Percentiles rank a stretch among this genome's conserved stretches.
Conservation (phyloP, 2,329 filamentous ascomycete genomes). For the Colletotrichum trifolii region DNA sequence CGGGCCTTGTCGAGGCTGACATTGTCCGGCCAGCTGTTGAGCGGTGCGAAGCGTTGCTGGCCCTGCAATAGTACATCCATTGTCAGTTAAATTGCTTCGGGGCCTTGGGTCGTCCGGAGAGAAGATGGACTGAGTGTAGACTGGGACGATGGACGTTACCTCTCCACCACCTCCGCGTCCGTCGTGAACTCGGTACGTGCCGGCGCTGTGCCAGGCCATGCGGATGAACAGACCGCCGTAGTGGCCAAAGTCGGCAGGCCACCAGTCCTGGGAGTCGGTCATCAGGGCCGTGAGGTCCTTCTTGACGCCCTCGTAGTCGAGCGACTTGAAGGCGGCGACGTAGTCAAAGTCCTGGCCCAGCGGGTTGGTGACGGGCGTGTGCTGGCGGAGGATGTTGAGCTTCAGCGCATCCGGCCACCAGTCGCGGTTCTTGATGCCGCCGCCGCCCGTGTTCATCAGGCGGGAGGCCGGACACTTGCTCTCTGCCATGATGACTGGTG, state of each 20-base stretch:
- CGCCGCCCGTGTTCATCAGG: constrained; percentile 60
- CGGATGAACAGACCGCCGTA: constrained; percentile 85
- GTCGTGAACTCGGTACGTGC: constrained; percentile 80
- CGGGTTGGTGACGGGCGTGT: constrained; percentile 72
- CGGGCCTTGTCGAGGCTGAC: constrained; percentile 83
- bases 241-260: constrained; percentile 85
- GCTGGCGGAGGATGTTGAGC: constrained; percentile 79
- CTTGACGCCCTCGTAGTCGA: constrained; percentile 79
- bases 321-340: constrained; percentile 74
- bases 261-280: constrained; percentile 84
- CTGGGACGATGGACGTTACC: constrained; percentile 37
- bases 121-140: no score
- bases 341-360: constrained; percentile 77
- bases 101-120: no score
- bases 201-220: constrained; percentile 84
- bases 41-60: constrained; percentile 82
- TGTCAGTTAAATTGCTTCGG: constrained; percentile 10
- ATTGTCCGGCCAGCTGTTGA: constrained; percentile 87
- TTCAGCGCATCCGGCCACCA: constrained; percentile 80
- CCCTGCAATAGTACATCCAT: constrained; percentile 53
- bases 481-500: constrained; percentile 27
- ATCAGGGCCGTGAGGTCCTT: constrained; percentile 77
- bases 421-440: constrained; percentile 75
- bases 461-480: constrained; percentile 31
- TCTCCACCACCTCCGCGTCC: constrained; percentile 80